phyloP scores from a whole-genome alignment of 2,329 filamentous ascomycete genomes.

The Fusarium sp. region DNA sequence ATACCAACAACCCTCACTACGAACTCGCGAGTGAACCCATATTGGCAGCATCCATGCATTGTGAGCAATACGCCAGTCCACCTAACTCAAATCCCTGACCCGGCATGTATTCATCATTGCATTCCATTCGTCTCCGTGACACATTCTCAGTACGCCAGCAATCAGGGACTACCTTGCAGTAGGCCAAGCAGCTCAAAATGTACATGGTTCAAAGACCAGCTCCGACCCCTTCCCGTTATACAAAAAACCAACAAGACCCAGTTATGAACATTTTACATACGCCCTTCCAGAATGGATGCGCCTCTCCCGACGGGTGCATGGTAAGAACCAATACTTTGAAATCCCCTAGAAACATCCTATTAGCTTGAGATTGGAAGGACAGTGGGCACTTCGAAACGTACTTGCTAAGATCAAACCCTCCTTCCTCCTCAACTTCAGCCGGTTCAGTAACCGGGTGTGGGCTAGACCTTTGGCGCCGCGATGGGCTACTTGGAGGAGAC shows the following conservation, averaged over 20 bases:
- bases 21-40: neutral
- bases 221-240: neutral
- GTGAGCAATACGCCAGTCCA: neutral
- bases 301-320: slow-evolving; percentile 65
- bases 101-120: slow-evolving; percentile 13
- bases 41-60: neutral
- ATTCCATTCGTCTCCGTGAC: slow-evolving; percentile 29
- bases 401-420: slow-evolving; percentile 69
- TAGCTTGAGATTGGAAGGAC: slow-evolving; percentile 7
- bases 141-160: neutral
- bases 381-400: slow-evolving; percentile 45
- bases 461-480: slow-evolving; percentile 51
- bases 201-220: slow-evolving; percentile 14
- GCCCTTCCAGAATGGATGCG: slow-evolving; percentile 54
- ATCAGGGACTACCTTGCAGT: neutral
- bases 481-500: slow-evolving; percentile 65
- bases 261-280: slow-evolving; percentile 33
- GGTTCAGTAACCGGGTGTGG: slow-evolving; percentile 44
- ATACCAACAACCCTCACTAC: neutral
- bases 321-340: slow-evolving; percentile 73
- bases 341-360: slow-evolving; percentile 59
- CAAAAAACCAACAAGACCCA: slow-evolving; percentile 14
- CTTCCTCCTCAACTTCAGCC: slow-evolving; percentile 57
- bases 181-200: neutral
- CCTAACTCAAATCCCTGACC: neutral